Percentiles rank a stretch among this genome's conserved stretches.
These are phyloP conservation scores for Albugo laibachii DNA, from an alignment of 352 stramenopile species.

Conservation along the genomic window DNA sequence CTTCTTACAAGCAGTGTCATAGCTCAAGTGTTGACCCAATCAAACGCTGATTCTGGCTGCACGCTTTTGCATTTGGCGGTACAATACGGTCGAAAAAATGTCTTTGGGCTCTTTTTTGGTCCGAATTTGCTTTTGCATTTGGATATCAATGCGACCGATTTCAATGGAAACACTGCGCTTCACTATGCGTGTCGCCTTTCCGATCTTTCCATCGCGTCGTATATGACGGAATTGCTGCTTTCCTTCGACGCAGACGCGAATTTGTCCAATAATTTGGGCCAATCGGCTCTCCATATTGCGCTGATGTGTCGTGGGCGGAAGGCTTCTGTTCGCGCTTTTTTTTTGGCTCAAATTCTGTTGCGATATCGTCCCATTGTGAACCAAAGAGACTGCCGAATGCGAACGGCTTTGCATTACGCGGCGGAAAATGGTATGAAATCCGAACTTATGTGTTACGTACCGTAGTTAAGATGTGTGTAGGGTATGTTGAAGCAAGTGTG, in stretches of 20 bases:
- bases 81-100: conserved; percentile 11
- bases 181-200: conserved; percentile 40
- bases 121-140: conserved; percentile 46
- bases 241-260: conserved; percentile 46
- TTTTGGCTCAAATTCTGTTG: conserved; percentile 42
- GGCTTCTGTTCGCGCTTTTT: conserved; percentile 16
- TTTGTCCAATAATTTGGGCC: conserved; percentile 40
- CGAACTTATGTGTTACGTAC: neutral
- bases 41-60: conserved; percentile 29
- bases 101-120: conserved; percentile 40
- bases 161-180: conserved; percentile 47
- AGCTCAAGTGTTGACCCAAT: conserved; percentile 22
- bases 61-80: conserved; percentile 50
- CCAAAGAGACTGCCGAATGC: conserved; percentile 45
- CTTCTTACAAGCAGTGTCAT: conserved; percentile 19
- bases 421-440: conserved; percentile 36
- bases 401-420: conserved; percentile 50
- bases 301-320: conserved; percentile 47
- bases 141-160: conserved; percentile 39
- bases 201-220: conserved; percentile 26
- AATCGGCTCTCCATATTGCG: conserved; percentile 52
- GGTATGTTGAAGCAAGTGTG: conserved; percentile 35
- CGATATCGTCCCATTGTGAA: conserved; percentile 29
- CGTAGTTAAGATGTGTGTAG: conserved; percentile 7
- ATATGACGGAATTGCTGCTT: conserved; percentile 43